A percentile compares a stretch with the other conserved stretches of the same genome.
Evolutionary conservation across 441 rosid genomes (phyloP).

Genomic region (Pelargonium fulgidum): DNA sequence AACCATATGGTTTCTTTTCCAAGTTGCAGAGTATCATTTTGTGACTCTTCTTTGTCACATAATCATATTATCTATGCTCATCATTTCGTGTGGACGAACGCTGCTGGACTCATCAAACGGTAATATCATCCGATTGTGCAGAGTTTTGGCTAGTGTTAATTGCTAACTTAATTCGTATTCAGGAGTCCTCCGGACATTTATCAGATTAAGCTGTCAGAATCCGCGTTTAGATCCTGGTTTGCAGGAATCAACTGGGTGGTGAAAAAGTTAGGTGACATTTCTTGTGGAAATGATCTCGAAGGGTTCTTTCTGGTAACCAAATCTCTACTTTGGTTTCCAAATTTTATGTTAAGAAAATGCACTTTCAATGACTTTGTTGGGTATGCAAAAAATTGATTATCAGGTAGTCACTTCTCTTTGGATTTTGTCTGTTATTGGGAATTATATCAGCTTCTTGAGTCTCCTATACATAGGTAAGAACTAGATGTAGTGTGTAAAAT

Average conservation of each 20-base stretch:
- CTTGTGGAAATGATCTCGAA: constrained; percentile 36
- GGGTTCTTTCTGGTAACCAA: constrained; percentile 34
- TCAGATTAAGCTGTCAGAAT: constrained; percentile 34
- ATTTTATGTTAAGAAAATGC: neutral
- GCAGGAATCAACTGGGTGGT: constrained; percentile 29
- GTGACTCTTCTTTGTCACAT: constrained; percentile 43
- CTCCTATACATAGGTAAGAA: constrained; percentile 40
- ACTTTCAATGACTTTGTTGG: neutral
- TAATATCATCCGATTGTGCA: constrained; percentile 8
- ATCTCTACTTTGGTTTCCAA: neutral
- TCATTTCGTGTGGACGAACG: constrained; percentile 42
- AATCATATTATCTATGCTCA: constrained; percentile 26
- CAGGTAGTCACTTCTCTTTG: constrained; percentile 39
- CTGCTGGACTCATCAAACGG: constrained; percentile 34
- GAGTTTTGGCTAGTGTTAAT: neutral
- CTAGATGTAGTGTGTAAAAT: neutral
- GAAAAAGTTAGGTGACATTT: constrained; percentile 28
- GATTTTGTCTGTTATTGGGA: constrained; percentile 42
- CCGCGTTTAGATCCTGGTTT: constrained; percentile 24
- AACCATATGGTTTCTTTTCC: constrained; percentile 45
- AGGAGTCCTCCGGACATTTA: constrained; percentile 39
- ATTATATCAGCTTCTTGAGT: constrained; percentile 35
- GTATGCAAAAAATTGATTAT: neutral
- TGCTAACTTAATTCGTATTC: neutral
- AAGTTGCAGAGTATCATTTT: constrained; percentile 46